Evolutionary conservation across 768 basidiomycete species (phyloP), one percentile per base, ranked within the genome.

Genomic region (Suillus hirtellus): DNA sequence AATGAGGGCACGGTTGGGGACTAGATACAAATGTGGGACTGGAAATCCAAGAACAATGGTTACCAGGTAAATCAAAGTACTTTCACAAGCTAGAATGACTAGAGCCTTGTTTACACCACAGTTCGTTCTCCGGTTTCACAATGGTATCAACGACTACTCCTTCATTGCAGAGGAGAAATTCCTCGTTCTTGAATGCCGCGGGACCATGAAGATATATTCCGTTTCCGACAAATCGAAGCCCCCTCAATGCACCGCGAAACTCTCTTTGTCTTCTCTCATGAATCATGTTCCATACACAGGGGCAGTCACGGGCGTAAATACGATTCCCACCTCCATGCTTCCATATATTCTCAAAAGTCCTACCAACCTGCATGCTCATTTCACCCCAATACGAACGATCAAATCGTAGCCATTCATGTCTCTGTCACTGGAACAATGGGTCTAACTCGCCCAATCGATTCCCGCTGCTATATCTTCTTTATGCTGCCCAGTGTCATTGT

Each of bases 281-380:
- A 70, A 74, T 8, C 80, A 79, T 5, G 82, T 79, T 65, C 75
- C 77, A 68, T 85, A 84, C 66, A 84, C 83, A 81, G 83, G 84
- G 60, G 82, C 84, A 50, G 82, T 82, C 59, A 79, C 83, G 76
- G 83, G 82, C 70, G 81, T 79, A 65, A 84, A 84, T 63, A 81
- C 83, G 4, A 72, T 80, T 19, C 80, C 83, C 7, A 80, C 79
- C 14, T 78, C 44, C 19, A 38, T 60, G 14, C n/a, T 64, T 60
- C 64, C 47, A 49, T 63, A 49, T 63, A 58, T 62, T 19, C 50
- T 52, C 50, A 27, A 10, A 31, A 52, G 27, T 31, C 50, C 27
- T 52, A 52, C 15, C 50, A 52, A 31, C 50, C 50, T 17, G 9
- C 27, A 52, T 52, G 50, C 27, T 52, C 50, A 31, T 64, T 61